phyloP scores from a whole-genome alignment of 2,329 filamentous ascomycete genomes.

The Hypoxylon rubiginosum region DNA sequence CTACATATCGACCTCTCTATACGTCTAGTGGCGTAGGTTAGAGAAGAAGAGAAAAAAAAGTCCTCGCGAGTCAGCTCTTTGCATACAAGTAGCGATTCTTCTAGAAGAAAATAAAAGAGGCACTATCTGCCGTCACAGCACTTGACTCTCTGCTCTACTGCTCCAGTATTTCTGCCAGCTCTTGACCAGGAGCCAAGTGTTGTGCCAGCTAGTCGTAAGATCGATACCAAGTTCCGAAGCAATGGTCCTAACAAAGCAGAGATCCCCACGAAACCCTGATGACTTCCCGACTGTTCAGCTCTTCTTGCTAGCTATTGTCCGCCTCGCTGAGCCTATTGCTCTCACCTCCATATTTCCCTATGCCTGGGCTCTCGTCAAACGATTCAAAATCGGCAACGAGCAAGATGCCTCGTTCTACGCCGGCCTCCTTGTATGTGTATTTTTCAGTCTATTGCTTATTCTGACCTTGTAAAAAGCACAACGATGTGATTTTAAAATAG shows the following conservation, averaged over 20 bases:
- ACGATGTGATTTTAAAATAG: background rate
- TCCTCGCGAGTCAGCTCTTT: conserved; percentile 21
- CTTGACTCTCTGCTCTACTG: conserved; percentile 39
- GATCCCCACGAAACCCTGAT: conserved; percentile 71
- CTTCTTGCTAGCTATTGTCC: conserved; percentile 89
- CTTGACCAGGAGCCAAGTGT: conserved; percentile 48
- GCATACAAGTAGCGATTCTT: conserved; percentile 9
- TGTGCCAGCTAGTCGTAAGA: conserved; percentile 62
- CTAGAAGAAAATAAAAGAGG: conserved; percentile 35
- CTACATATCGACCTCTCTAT: conserved; percentile 12
- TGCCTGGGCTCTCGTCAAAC: conserved; percentile 85
- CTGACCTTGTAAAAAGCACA: background rate
- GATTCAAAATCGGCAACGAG: conserved; percentile 78
- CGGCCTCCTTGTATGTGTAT: conserved; percentile 71
- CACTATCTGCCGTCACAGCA: conserved; percentile 38
- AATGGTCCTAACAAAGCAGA: conserved; percentile 67
- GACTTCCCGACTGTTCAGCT: conserved; percentile 87
- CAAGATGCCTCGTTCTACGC: conserved; percentile 89
- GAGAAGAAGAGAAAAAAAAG: conserved; percentile 13
- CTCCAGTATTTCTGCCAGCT: conserved; percentile 34
- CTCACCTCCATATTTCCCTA: conserved; percentile 95
- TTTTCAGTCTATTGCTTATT: background rate
- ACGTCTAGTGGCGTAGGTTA: conserved; percentile 36
- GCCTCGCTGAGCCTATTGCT: conserved; percentile 91
- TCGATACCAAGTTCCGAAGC: conserved; percentile 56